These are phyloP conservation scores for Ichthyophonus hoferi DNA, from an alignment of 208 protist species.

Conservation along the genomic window DNA sequence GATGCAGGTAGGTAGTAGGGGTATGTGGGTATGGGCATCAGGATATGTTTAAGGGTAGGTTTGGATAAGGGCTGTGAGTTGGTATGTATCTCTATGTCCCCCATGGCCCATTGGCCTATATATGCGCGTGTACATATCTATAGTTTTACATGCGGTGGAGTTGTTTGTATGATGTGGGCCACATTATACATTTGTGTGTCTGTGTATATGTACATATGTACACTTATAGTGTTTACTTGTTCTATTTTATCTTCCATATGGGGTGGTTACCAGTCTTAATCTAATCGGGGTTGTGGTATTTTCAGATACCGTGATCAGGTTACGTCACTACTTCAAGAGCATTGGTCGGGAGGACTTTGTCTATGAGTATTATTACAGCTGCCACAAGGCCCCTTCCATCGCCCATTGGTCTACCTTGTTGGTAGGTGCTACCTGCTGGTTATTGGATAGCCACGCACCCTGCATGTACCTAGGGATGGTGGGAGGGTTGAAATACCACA, in stretches of 20 bases:
- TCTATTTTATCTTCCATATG: too few species aligned
- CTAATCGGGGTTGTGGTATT: too few species aligned
- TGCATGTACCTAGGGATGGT: too few species aligned
- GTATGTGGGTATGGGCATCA: background rate
- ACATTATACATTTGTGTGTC: background rate
- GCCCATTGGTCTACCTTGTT: background rate
- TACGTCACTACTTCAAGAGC: background rate
- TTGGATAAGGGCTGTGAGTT: background rate
- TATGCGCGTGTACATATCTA: too few species aligned
- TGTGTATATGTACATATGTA: background rate
- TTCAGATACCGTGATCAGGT: background rate
- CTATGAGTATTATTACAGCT: background rate
- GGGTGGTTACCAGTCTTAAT: too few species aligned
- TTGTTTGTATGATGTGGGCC: background rate
- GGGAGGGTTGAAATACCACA: too few species aligned
- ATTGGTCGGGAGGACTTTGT: background rate
- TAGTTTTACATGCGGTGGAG: background rate
- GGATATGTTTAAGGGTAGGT: too few species aligned
- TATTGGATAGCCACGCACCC: too few species aligned
- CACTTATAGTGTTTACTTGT: too few species aligned
- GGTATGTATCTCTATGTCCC: background rate
- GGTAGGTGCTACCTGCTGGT: too few species aligned
- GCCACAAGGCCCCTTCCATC: background rate
- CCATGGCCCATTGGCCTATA: too few species aligned
- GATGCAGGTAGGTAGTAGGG: background rate